Evolutionary conservation across 495 filamentous ascomycete species (phyloP).

Genomic region (Xylaria castorea): DNA sequence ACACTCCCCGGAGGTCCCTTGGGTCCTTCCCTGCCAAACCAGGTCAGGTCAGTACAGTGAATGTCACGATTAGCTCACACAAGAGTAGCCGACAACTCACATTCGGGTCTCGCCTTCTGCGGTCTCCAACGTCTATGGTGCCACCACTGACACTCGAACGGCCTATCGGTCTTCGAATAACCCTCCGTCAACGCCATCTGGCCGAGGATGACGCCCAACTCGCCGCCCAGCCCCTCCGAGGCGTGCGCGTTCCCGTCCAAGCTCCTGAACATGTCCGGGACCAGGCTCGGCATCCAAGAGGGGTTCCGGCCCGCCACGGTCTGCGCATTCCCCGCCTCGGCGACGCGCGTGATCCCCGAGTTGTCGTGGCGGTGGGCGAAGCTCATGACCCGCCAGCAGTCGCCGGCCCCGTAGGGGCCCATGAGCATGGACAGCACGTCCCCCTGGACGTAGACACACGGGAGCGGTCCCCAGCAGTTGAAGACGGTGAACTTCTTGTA

Average conservation of each 20-base stretch:
- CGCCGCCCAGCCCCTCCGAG: constrained; percentile 39
- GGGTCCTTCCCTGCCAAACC: constrained; percentile 1
- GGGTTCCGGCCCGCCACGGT: constrained; percentile 34
- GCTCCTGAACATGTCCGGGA: constrained; percentile 40
- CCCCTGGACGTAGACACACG: constrained; percentile 35
- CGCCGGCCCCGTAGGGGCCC: not conserved
- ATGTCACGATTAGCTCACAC: not conserved
- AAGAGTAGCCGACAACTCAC: not conserved
- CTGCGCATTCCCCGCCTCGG: not conserved
- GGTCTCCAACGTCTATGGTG: constrained; percentile 7
- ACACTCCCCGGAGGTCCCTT: not conserved
- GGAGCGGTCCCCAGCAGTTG: constrained; percentile 43
- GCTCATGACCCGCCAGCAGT: constrained; percentile 36
- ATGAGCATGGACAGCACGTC: constrained; percentile 37
- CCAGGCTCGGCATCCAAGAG: constrained; percentile 44
- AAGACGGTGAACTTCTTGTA: constrained; percentile 33
- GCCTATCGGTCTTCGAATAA: constrained; percentile 1
- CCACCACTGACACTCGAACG: constrained; percentile 15
- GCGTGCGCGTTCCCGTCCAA: not conserved
- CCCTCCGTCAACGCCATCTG: constrained; percentile 39
- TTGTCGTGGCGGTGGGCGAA: constrained; percentile 24
- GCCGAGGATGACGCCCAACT: constrained; percentile 39
- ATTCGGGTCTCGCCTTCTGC: not conserved
- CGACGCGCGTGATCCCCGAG: constrained; percentile 29
- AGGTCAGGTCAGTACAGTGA: not conserved